These are phyloP conservation scores for Solanum appendiculatum DNA, from an alignment of 257 asterid genomes.

Conservation along the genomic window DNA sequence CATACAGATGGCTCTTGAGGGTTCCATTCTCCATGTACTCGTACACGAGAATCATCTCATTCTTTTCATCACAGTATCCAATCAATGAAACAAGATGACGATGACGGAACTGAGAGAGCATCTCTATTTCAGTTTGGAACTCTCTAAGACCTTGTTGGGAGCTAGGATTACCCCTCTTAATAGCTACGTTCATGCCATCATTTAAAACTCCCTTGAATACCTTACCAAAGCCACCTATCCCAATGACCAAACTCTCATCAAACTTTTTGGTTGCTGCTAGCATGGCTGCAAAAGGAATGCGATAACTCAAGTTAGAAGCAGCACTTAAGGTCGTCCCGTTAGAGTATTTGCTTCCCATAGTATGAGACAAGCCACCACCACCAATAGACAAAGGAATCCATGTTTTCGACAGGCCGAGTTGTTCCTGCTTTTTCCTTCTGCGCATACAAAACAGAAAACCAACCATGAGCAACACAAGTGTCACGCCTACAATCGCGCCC, in stretches of 20 bases:
- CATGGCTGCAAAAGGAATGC: slow-evolving; percentile 34
- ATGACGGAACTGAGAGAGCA: slow-evolving; percentile 44
- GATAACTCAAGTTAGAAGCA: slow-evolving; percentile 18
- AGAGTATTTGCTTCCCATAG: background rate
- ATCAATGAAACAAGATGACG: slow-evolving; percentile 37
- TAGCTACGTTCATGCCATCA: slow-evolving; percentile 35
- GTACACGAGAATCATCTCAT: slow-evolving; percentile 50
- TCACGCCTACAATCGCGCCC: background rate
- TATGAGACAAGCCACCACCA: background rate
- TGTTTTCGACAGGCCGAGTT: background rate
- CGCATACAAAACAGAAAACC: background rate
- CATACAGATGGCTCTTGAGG: slow-evolving; percentile 37
- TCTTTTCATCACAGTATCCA: slow-evolving; percentile 26
- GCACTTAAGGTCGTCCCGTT: background rate
- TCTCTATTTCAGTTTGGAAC: slow-evolving; percentile 47
- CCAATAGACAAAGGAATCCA: slow-evolving; percentile 9
- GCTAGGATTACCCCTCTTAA: slow-evolving; percentile 41
- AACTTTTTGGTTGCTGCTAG: slow-evolving; percentile 52
- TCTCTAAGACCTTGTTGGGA: slow-evolving; percentile 46
- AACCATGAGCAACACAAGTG: background rate
- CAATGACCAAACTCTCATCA: slow-evolving; percentile 34
- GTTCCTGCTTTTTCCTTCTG: background rate
- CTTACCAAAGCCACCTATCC: slow-evolving; percentile 52
- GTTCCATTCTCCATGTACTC: slow-evolving; percentile 64
- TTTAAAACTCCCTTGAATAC: slow-evolving; percentile 36